phyloP scores from a whole-genome alignment of 805 yeast genomes.

The Yarrowia hollandica region DNA sequence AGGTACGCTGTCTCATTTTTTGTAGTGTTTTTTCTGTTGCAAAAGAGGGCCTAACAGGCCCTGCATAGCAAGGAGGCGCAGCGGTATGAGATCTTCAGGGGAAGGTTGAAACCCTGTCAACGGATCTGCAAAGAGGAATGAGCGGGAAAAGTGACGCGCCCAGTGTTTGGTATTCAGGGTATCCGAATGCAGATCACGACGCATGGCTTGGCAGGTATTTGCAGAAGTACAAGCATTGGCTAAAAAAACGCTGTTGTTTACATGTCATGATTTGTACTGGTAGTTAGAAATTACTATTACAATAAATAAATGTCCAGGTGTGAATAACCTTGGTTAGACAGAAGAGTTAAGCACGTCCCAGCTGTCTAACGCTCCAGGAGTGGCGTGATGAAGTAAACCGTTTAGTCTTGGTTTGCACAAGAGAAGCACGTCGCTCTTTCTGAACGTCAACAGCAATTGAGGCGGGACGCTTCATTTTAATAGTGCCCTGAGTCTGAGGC shows the following conservation, averaged over 20 bases:
- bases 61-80: conserved; percentile 24
- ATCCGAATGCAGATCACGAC: too few relatives aligned
- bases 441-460: conserved; percentile 2
- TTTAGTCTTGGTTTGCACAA: conserved; percentile 9
- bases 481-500: neutral
- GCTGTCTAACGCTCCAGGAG: conserved; percentile 17
- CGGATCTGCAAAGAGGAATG: conserved; percentile 23
- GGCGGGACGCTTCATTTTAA: conserved; percentile 1
- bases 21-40: neutral
- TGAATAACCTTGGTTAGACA: too few relatives aligned
- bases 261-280: too few relatives aligned
- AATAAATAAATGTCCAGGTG: conserved; percentile 8
- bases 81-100: conserved; percentile 25
- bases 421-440: conserved; percentile 16
- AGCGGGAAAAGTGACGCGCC: conserved; percentile 4
- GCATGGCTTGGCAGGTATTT: too few relatives aligned
- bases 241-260: too few relatives aligned
- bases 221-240: too few relatives aligned
- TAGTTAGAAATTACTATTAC: conserved; percentile 5
- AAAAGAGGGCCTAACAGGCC: neutral
- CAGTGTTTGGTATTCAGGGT: neutral
- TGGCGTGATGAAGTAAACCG: conserved; percentile 11
- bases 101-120: conserved; percentile 16
- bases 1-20: neutral
- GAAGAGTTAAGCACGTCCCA: neutral